Evolutionary conservation across 176 grass and related monocot genomes (phyloP).

Genomic region (Olyra latifolia): DNA sequence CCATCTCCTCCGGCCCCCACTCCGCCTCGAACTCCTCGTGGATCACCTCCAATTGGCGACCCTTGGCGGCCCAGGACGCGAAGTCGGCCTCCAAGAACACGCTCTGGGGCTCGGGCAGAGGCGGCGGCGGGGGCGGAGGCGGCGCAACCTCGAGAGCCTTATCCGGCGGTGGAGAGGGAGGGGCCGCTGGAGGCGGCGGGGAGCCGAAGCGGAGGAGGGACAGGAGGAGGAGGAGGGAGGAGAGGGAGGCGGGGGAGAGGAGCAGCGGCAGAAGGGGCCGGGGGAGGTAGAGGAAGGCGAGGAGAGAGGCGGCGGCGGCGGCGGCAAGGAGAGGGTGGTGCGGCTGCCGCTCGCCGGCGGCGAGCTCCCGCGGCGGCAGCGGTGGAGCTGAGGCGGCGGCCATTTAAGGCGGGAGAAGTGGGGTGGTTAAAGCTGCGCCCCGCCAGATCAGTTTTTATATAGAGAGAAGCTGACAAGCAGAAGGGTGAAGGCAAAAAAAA

Average conservation of each 20-base stretch:
- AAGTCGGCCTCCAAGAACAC: constrained; percentile 41
- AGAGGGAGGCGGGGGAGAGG: constrained; percentile 66
- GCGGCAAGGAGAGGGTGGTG: constrained; percentile 60
- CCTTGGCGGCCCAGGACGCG: constrained; percentile 48
- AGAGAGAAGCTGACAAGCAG: not conserved
- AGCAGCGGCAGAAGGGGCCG: constrained; percentile 55
- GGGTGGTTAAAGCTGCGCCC: constrained; percentile 19
- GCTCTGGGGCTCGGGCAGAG: not conserved
- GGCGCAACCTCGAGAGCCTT: not conserved
- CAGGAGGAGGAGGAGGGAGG: constrained; percentile 56
- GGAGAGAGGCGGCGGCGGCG: constrained; percentile 45
- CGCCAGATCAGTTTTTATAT: not conserved
- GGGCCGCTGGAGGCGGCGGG: not conserved
- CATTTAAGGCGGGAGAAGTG: constrained; percentile 52
- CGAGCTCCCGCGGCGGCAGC: not conserved
- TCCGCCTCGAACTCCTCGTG: constrained; percentile 77
- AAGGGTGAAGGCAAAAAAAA: no score
- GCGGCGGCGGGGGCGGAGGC: not conserved
- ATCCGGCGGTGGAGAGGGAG: not conserved
- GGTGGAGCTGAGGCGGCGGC: constrained; percentile 22
- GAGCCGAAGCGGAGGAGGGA: constrained; percentile 64
- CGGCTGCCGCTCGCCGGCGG: not conserved
- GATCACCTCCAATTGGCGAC: constrained; percentile 72
- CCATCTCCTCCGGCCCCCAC: constrained; percentile 50
- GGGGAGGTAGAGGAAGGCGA: constrained; percentile 72